Percentiles rank a stretch among this genome's conserved stretches.
phyloP scores from a whole-genome alignment of 2,329 filamentous ascomycete genomes.

The Fusarium sp. region DNA sequence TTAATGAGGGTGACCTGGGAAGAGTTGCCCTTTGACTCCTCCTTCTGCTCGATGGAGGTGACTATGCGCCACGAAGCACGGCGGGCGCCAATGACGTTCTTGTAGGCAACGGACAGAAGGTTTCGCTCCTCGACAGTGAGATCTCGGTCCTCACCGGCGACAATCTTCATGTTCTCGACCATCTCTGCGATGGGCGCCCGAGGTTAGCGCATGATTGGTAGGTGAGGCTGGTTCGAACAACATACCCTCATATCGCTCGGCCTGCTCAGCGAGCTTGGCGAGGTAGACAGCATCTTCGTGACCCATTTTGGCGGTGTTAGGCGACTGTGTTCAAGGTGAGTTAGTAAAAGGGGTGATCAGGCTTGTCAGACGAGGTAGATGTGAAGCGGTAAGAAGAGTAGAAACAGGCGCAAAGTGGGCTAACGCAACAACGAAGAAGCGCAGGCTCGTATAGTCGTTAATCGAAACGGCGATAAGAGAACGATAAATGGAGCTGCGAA shows the following conservation, averaged over 20 bases:
- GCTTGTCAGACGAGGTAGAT: constrained; percentile 40
- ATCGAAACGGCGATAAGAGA: constrained; percentile 20
- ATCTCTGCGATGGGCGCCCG: constrained; percentile 79
- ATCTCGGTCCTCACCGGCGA: constrained; percentile 86
- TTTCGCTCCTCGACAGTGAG: constrained; percentile 98
- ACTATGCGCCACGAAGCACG: constrained; percentile 99
- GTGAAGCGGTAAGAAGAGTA: constrained; percentile 26
- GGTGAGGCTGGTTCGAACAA: constrained; percentile 11
- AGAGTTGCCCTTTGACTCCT: constrained; percentile 98
- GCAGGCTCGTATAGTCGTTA: constrained; percentile 30
- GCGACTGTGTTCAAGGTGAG: constrained; percentile 40
- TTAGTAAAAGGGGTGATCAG: constrained; percentile 45
- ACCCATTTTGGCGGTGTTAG: constrained; percentile 81
- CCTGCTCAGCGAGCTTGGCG: constrained; percentile 99
- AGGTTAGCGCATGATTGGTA: constrained; percentile 46
- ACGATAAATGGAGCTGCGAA: constrained; percentile 30
- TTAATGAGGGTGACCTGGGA: constrained; percentile 95
- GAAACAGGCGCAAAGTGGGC: constrained; percentile 39
- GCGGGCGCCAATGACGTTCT: constrained; percentile 99
- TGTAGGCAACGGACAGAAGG: constrained; percentile 98
- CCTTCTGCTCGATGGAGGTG: constrained; percentile 99
- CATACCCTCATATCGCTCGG: constrained; percentile 98
- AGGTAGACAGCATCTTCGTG: constrained; percentile 99
- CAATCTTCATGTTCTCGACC: constrained; percentile 99
- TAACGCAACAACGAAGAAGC: constrained; percentile 20